Conservation (phyloP, 2,329 filamentous ascomycete genomes). For the Arthrocladium fulminans region DNA sequence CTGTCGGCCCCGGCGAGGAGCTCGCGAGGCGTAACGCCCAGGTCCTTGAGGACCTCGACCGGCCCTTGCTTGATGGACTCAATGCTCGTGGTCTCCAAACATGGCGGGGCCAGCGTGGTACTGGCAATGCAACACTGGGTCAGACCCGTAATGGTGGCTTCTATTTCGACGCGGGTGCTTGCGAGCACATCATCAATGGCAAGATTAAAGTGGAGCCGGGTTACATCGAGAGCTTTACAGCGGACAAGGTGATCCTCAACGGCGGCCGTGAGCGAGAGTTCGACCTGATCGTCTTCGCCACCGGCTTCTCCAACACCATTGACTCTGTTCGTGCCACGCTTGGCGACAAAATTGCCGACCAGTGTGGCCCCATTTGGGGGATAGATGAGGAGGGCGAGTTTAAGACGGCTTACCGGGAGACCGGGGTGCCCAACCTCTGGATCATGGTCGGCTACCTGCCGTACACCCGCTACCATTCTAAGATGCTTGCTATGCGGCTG, state of each 20-base stretch:
- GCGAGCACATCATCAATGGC: constrained; percentile 25
- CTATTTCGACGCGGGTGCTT: constrained; percentile 28
- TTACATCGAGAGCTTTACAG: constrained; percentile 22
- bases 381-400: constrained; percentile 26
- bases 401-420: constrained; percentile 27
- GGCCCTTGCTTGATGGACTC: constrained; percentile 21
- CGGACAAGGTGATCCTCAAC: constrained; percentile 28
- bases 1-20: constrained; percentile 16
- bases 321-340: constrained; percentile 23
- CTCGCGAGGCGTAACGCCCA: constrained; percentile 19
- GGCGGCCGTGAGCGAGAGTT: constrained; percentile 28
- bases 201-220: constrained; percentile 25
- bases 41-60: constrained; percentile 22
- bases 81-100: constrained; percentile 25
- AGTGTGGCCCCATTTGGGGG: constrained; percentile 24
- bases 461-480: constrained; percentile 29
- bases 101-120: constrained; percentile 30
- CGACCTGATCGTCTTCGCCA: constrained; percentile 27
- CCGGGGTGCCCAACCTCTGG: constrained; percentile 31
- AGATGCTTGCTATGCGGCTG: constrained; percentile 28
- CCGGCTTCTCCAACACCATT: constrained; percentile 24
- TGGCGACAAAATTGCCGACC: constrained; percentile 22
- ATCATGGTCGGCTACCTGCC: constrained; percentile 32
- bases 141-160: constrained; percentile 28
- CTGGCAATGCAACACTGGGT: constrained; percentile 25